Conservation (phyloP, 2,329 filamentous ascomycete species). For the Aspergillus clavatus region DNA sequence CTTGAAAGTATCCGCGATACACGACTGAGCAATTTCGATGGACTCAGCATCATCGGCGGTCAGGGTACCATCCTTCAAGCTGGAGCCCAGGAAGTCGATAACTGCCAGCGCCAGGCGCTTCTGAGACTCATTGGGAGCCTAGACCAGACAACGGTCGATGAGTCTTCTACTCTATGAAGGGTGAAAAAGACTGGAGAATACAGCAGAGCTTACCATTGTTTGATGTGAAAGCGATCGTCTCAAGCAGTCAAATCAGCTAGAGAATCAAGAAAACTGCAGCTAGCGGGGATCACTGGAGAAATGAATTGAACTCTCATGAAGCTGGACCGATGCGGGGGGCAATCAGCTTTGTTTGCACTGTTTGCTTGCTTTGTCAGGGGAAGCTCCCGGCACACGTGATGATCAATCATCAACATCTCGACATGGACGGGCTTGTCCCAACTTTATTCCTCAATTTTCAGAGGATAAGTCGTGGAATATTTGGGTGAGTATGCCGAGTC, state of each 20-base stretch:
- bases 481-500: slow-evolving; percentile 20
- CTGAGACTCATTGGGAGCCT: slow-evolving; percentile 51
- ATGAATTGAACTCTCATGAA: background rate
- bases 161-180: background rate
- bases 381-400: slow-evolving; percentile 16
- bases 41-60: slow-evolving; percentile 84
- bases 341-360: slow-evolving; percentile 11
- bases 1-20: slow-evolving; percentile 92
- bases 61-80: slow-evolving; percentile 82
- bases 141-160: slow-evolving; percentile 1
- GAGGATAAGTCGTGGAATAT: slow-evolving; percentile 1
- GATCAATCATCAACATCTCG: background rate
- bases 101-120: slow-evolving; percentile 96
- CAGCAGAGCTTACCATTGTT: slow-evolving; percentile 1
- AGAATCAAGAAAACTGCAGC: background rate
- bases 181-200: background rate
- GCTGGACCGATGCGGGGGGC: background rate
- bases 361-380: slow-evolving; percentile 7
- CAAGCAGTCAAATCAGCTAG: slow-evolving; percentile 18
- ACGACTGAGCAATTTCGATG: slow-evolving; percentile 89
- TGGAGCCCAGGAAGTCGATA: slow-evolving; percentile 86
- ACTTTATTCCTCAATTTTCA: background rate
- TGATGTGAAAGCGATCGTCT: background rate
- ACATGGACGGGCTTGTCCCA: background rate
- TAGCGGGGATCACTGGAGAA: slow-evolving; percentile 4